These are phyloP conservation scores for Rhodamnia argentea DNA, from an alignment of 345 rosid species.

Conservation along the genomic window DNA sequence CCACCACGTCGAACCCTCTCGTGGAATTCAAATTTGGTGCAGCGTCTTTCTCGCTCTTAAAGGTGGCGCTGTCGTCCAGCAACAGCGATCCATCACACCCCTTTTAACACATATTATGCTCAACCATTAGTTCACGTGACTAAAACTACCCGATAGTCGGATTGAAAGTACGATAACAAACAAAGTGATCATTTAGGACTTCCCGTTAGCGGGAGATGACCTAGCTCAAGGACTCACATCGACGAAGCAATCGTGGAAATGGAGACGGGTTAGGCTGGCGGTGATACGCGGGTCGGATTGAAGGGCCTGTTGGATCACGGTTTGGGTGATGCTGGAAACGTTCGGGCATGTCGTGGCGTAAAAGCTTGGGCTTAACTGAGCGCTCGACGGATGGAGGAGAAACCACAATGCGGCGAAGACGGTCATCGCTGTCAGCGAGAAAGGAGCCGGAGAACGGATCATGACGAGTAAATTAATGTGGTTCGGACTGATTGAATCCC, in stretches of 20 bases:
- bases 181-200: not conserved
- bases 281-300: constrained; percentile 51
- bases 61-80: constrained; percentile 37
- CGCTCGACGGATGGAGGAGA: not conserved
- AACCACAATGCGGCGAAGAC: not conserved
- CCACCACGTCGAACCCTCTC: constrained; percentile 63
- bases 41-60: constrained; percentile 55
- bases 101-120: constrained; percentile 7
- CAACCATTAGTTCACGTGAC: not conserved
- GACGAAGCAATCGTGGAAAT: constrained; percentile 84
- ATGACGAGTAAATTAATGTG: not conserved
- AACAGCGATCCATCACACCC: constrained; percentile 70
- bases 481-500: not conserved
- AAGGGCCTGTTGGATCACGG: constrained; percentile 44
- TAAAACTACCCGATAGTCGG: not conserved
- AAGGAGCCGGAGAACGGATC: not conserved
- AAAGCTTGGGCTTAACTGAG: constrained; percentile 50
- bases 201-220: not conserved
- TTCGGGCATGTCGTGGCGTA: constrained; percentile 56
- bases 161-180: not conserved
- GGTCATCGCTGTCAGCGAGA: not conserved
- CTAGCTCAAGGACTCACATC: constrained; percentile 19
- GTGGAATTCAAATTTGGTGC: constrained; percentile 40
- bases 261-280: constrained; percentile 76
- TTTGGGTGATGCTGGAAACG: constrained; percentile 39